These are phyloP conservation scores for Thermoascus crustaceus DNA, from an alignment of 2,329 filamentous ascomycete genomes.

Conservation along the genomic window DNA sequence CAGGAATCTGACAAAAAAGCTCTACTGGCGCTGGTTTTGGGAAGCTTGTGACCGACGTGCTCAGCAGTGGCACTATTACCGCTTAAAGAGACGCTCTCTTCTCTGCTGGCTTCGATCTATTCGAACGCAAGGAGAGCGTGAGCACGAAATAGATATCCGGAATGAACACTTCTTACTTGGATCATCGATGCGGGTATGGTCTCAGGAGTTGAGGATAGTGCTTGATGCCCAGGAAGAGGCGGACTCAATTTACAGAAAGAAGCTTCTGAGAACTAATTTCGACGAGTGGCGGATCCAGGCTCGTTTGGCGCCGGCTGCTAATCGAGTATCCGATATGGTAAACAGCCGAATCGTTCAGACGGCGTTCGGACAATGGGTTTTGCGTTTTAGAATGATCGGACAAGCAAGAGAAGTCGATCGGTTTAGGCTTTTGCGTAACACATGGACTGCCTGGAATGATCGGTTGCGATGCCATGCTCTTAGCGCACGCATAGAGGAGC, in stretches of 20 bases:
- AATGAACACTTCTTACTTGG: conserved; percentile 21
- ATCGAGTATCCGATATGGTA: conserved; percentile 37
- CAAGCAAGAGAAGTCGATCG: conserved; percentile 45
- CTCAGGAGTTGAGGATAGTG: conserved; percentile 23
- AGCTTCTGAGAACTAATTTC: conserved; percentile 29
- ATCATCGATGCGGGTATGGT: conserved; percentile 27
- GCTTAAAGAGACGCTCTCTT: conserved; percentile 33
- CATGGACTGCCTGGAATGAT: conserved; percentile 57
- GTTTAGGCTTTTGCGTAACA: conserved; percentile 46
- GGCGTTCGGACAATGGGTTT: conserved; percentile 44
- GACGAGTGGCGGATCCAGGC: conserved; percentile 36
- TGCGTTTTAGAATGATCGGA: conserved; percentile 35
- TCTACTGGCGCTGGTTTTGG: conserved; percentile 40
- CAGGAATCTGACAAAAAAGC: conserved; percentile 21
- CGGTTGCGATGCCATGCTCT: conserved; percentile 47
- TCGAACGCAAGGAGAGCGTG: conserved; percentile 31
- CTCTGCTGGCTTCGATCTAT: conserved; percentile 34
- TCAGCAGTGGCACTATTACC: conserved; percentile 35
- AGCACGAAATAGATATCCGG: conserved; percentile 28
- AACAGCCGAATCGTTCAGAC: conserved; percentile 39
- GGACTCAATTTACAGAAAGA: conserved; percentile 22
- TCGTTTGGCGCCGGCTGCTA: conserved; percentile 34
- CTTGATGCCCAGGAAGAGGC: conserved; percentile 22
- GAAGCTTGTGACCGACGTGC: conserved; percentile 35
- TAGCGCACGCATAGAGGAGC: conserved; percentile 46